These are phyloP conservation scores for Tetragonia tetragonoides DNA, from an alignment of 148 eudicot species.

Conservation along the genomic window DNA sequence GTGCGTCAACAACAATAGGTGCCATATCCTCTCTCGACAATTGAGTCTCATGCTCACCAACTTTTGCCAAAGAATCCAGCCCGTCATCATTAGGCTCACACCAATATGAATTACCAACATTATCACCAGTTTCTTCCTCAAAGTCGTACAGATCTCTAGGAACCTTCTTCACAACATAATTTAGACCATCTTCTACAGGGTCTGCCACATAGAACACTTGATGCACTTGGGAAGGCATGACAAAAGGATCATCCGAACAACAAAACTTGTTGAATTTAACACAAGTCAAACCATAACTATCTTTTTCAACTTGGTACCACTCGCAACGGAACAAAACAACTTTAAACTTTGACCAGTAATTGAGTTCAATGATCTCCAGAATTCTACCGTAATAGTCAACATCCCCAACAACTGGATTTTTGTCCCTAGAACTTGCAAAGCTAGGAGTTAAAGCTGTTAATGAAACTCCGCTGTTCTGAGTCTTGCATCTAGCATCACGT, in stretches of 20 bases:
- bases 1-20: background rate
- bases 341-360: slow-evolving; percentile 9
- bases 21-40: background rate
- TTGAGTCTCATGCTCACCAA: background rate
- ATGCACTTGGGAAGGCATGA: slow-evolving; percentile 11
- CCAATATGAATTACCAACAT: background rate
- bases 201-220: background rate
- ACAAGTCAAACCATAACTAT: background rate
- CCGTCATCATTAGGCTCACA: background rate
- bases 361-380: slow-evolving; percentile 23
- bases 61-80: background rate
- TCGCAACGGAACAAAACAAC: slow-evolving; percentile 12
- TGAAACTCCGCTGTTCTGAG: slow-evolving; percentile 25
- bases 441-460: slow-evolving; percentile 9
- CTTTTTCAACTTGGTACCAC: slow-evolving; percentile 2
- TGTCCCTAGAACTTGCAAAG: slow-evolving; percentile 24
- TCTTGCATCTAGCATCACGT: slow-evolving; percentile 10
- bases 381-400: slow-evolving; percentile 11
- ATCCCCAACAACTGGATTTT: slow-evolving; percentile 16
- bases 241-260: slow-evolving; percentile 5
- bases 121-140: background rate
- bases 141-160: slow-evolving; percentile 10
- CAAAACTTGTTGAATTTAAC: slow-evolving; percentile 2
- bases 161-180: slow-evolving; percentile 7
- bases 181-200: background rate